Conservation (phyloP, 2,329 filamentous ascomycete species). For the Hymenoscyphus linearis region DNA sequence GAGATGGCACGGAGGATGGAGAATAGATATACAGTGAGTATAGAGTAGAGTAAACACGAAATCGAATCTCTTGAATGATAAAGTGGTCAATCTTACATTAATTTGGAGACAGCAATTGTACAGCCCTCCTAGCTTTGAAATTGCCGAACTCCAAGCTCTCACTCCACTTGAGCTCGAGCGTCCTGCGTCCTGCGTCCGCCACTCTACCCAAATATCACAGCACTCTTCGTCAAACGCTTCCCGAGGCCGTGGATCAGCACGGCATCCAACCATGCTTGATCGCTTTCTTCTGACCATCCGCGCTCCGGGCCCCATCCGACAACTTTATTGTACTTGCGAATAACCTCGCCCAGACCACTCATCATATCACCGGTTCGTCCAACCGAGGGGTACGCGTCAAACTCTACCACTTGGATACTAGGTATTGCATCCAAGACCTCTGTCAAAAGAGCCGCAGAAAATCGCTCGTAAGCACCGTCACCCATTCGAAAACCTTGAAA, state of each 20-base stretch:
- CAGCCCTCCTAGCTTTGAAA: background rate
- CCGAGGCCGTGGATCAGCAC: slow-evolving; percentile 10
- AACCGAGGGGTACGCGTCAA: slow-evolving; percentile 65
- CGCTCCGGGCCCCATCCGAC: slow-evolving; percentile 65
- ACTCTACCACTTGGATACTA: slow-evolving; percentile 53
- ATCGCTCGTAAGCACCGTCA: slow-evolving; percentile 65
- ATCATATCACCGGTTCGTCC: slow-evolving; percentile 62
- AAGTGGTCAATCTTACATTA: background rate
- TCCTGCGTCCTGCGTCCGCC: background rate
- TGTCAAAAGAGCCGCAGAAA: slow-evolving; percentile 53
- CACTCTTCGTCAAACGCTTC: slow-evolving; percentile 3
- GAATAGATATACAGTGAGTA: background rate
- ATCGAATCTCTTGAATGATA: background rate
- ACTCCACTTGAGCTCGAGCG: background rate
- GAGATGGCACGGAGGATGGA: background rate
- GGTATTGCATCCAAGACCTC: slow-evolving; percentile 54
- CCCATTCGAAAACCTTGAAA: slow-evolving; percentile 58
- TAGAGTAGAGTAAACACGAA: background rate
- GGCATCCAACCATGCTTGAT: slow-evolving; percentile 9
- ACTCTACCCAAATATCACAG: slow-evolving; percentile 3
- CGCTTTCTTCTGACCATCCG: slow-evolving; percentile 53
- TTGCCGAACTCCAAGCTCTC: background rate
- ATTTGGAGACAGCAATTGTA: background rate
- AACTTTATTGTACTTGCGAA: slow-evolving; percentile 42
- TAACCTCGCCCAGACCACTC: slow-evolving; percentile 50